Evolutionary conservation across 2,329 filamentous ascomycete species (phyloP).

Genomic region (Phialemonium atrogriseum): DNA sequence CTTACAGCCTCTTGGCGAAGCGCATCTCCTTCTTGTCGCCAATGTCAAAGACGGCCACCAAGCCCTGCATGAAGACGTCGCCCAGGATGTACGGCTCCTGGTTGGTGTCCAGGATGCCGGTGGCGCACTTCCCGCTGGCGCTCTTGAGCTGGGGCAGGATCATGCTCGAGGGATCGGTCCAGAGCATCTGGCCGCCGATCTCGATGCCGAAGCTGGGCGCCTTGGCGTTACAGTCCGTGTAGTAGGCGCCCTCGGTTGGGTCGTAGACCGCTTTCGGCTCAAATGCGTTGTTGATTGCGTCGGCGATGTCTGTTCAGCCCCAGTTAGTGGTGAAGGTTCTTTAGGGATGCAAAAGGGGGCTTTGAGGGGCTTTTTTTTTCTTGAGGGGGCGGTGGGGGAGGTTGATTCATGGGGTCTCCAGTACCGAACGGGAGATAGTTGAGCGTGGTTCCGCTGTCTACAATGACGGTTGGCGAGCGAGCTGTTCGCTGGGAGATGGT

Average conservation of each 20-base stretch:
- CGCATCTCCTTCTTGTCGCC: conserved; percentile 22
- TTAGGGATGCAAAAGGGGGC: neutral
- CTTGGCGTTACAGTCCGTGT: conserved; percentile 18
- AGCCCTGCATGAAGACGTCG: conserved; percentile 16
- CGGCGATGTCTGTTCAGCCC: conserved; percentile 14
- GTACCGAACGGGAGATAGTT: conserved; percentile 19
- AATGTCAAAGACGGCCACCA: conserved; percentile 20
- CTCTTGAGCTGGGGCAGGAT: conserved; percentile 19
- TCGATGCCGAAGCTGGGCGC: conserved; percentile 20
- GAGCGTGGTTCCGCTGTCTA: conserved; percentile 24
- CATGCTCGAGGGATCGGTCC: conserved; percentile 21
- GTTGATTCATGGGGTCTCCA: too few relatives aligned
- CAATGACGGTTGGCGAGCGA: conserved; percentile 16
- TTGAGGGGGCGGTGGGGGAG: neutral
- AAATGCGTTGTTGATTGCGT: conserved; percentile 20
- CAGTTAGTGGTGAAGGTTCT: neutral
- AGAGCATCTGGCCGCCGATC: conserved; percentile 19
- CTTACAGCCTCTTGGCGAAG: conserved; percentile 15
- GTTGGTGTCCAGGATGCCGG: conserved; percentile 13
- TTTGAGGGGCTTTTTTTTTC: too few relatives aligned
- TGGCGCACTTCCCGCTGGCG: conserved; percentile 16
- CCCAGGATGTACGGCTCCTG: conserved; percentile 13
- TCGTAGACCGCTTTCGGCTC: conserved; percentile 13
- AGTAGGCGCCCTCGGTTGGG: conserved; percentile 13
- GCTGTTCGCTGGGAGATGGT: conserved; percentile 7